These are phyloP conservation scores for Dactylorhiza incarnata DNA, from an alignment of 106 monocot genomes.

Conservation along the genomic window DNA sequence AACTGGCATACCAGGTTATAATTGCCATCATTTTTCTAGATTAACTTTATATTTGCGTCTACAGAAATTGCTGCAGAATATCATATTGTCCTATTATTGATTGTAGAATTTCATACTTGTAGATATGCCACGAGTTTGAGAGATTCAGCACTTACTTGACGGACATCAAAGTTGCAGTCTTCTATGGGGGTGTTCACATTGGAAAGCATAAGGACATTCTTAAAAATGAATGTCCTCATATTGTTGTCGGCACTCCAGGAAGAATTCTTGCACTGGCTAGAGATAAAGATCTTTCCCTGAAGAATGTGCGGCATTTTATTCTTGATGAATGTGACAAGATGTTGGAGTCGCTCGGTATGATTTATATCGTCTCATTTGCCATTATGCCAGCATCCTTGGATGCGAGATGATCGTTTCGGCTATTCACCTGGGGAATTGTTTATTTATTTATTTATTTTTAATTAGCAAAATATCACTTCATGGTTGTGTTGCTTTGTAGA, in stretches of 20 bases:
- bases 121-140: conserved; percentile 99
- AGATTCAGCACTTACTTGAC: conserved; percentile 89
- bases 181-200: conserved; percentile 96
- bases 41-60: background rate
- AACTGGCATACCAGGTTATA: conserved; percentile 89
- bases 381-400: background rate
- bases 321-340: conserved; percentile 99
- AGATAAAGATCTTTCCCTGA: conserved; percentile 84
- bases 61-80: background rate
- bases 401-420: background rate
- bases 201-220: conserved; percentile 78
- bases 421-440: background rate
- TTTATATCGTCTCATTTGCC: background rate
- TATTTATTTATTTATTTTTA: background rate
- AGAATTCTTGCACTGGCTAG: conserved; percentile 88
- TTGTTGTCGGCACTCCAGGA: conserved; percentile 96
- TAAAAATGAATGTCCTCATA: conserved; percentile 97
- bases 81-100: background rate
- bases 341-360: conserved; percentile 55
- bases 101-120: conserved; percentile 9
- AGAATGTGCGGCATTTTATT: conserved; percentile 99
- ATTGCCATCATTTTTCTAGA: background rate
- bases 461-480: conserved; percentile 5
- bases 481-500: conserved; percentile 47
- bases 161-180: conserved; percentile 89